These are phyloP conservation scores for Kurtzmaniella natalensis DNA, from an alignment of 1,139 yeast genomes.

Conservation along the genomic window DNA sequence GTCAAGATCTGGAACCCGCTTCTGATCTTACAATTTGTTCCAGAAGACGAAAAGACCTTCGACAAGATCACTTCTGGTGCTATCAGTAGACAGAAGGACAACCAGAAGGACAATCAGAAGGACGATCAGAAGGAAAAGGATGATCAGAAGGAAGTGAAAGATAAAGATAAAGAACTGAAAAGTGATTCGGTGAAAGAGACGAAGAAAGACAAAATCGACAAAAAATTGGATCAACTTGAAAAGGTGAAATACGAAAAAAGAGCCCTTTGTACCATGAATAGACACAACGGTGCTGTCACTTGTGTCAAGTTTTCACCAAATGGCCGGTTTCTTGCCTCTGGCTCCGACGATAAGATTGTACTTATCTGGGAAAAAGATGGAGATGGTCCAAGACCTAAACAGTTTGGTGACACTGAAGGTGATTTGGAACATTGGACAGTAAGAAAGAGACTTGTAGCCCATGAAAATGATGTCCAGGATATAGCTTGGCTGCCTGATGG, in stretches of 20 bases:
- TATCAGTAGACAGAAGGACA: not conserved
- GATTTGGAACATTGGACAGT: slow-evolving; percentile 94
- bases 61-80: slow-evolving; percentile 2
- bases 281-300: slow-evolving; percentile 93
- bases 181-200: slow-evolving; percentile 9
- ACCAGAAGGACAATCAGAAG: not conserved
- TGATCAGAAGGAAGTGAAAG: too few species aligned
- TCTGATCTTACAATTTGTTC: slow-evolving; percentile 38
- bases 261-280: slow-evolving; percentile 75
- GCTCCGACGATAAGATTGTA: slow-evolving; percentile 90
- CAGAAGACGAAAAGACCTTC: slow-evolving; percentile 5
- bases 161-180: too few species aligned
- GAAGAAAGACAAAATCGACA: slow-evolving; percentile 5
- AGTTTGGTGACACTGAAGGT: slow-evolving; percentile 48
- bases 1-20: slow-evolving; percentile 85
- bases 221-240: too few species aligned
- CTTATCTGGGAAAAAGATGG: slow-evolving; percentile 93
- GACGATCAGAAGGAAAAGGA: too few species aligned
- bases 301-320: slow-evolving; percentile 89
- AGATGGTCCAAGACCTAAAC: slow-evolving; percentile 40
- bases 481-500: slow-evolving; percentile 98
- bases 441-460: slow-evolving; percentile 85
- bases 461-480: slow-evolving; percentile 95
- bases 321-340: slow-evolving; percentile 86
- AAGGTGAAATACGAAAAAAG: slow-evolving; percentile 16